Conservation (phyloP, 148 eudicot species). For the Chenopodium quinoa region DNA sequence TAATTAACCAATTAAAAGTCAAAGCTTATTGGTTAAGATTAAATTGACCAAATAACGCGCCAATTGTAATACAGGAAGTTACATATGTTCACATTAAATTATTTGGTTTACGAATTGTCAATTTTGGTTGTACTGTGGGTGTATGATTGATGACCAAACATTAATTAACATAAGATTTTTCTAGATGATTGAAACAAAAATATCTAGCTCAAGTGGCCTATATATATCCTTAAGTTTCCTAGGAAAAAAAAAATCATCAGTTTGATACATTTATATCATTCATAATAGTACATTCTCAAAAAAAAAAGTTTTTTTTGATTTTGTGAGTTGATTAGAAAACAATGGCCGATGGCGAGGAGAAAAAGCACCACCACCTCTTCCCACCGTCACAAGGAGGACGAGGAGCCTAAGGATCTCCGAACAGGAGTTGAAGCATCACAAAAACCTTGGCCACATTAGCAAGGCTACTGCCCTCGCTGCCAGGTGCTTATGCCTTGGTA, state of each 20-base stretch:
- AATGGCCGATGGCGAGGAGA: slow-evolving; percentile 17
- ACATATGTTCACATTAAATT: background rate
- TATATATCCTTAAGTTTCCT: slow-evolving; percentile 11
- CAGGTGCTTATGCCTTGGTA: slow-evolving; percentile 56
- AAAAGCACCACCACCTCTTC: slow-evolving; percentile 21
- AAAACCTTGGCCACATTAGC: slow-evolving; percentile 29
- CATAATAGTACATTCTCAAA: too few relatives aligned
- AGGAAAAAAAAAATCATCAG: background rate
- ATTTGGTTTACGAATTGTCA: background rate
- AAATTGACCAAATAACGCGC: too few relatives aligned
- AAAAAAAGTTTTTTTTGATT: background rate
- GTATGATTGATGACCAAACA: background rate
- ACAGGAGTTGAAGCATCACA: slow-evolving; percentile 45
- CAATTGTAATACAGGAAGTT: too few relatives aligned
- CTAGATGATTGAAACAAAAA: too few relatives aligned
- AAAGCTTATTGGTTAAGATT: background rate
- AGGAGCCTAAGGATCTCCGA: slow-evolving; percentile 23
- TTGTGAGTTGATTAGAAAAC: background rate
- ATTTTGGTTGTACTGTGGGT: background rate
- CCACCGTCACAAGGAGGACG: slow-evolving; percentile 29
- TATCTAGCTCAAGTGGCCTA: background rate
- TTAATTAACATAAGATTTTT: background rate
- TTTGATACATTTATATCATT: background rate
- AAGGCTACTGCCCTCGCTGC: slow-evolving; percentile 39
- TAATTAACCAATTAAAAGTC: background rate